Evolutionary conservation across 208 protist species (phyloP).

Genomic region (Zelonia costaricensis): DNA sequence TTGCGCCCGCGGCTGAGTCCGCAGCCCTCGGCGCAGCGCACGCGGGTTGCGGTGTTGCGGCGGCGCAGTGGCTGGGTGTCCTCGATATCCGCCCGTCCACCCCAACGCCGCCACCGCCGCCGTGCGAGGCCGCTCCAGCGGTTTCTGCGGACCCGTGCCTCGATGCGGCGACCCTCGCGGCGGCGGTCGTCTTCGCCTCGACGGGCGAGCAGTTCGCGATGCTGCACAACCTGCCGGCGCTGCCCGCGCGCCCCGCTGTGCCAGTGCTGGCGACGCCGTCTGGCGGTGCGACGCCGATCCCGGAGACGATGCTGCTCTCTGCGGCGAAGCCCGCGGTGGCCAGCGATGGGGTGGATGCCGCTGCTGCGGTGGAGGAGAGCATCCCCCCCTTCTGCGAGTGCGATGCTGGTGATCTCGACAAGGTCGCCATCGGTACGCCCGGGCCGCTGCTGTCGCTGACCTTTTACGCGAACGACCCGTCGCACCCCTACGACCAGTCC

Average conservation of each 20-base stretch:
- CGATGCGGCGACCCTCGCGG: neutral
- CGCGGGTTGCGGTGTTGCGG: neutral
- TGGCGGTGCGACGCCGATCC: neutral
- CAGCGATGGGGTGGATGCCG: neutral
- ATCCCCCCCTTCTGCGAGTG: conserved; percentile 18
- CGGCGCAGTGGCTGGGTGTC: conserved; percentile 15
- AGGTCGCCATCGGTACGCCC: neutral
- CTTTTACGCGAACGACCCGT: conserved; percentile 63
- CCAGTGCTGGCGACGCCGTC: neutral
- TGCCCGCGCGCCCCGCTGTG: conserved; percentile 9
- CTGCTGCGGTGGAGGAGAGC: neutral
- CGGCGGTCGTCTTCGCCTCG: conserved; percentile 38
- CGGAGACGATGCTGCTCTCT: too few species aligned
- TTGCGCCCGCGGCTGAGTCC: conserved; percentile 2
- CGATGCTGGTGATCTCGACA: neutral
- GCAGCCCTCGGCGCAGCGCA: neutral
- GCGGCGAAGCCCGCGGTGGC: neutral
- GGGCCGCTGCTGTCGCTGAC: conserved; percentile 65
- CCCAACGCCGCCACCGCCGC: neutral
- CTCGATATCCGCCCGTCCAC: conserved; percentile 19
- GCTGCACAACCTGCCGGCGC: conserved; percentile 38
- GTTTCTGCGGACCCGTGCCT: neutral
- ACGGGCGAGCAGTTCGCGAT: conserved; percentile 56
- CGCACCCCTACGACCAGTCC: conserved; percentile 33
- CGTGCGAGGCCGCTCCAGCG: too few species aligned